Conservation (phyloP, 768 basidiomycete genomes). For the Rhizopogon roseolus region DNA sequence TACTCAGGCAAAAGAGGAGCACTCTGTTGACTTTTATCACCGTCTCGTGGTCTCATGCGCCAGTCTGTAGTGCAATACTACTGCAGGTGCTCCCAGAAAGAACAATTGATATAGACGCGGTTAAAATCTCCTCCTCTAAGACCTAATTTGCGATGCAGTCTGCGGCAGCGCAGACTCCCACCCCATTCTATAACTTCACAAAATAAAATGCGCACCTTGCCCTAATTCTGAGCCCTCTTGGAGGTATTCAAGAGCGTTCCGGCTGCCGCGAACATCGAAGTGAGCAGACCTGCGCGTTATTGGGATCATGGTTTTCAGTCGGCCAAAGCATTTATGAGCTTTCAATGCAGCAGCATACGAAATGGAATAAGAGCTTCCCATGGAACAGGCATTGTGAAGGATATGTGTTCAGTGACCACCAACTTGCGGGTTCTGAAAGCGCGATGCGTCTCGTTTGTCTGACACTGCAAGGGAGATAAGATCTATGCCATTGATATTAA, state of each 20-base stretch:
- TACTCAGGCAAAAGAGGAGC: too few species aligned
- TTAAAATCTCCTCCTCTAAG: too few species aligned
- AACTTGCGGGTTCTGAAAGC: neutral
- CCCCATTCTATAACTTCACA: neutral
- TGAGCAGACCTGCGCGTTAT: constrained; percentile 60
- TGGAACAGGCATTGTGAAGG: constrained; percentile 78
- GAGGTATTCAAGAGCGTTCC: constrained; percentile 84
- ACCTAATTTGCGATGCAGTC: too few species aligned
- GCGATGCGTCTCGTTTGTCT: constrained; percentile 10
- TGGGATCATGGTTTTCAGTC: constrained; percentile 1
- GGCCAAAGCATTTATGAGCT: neutral
- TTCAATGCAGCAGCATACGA: constrained; percentile 40
- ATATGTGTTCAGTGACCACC: neutral
- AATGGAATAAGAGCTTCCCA: constrained; percentile 98
- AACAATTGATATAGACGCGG: too few species aligned
- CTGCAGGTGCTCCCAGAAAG: too few species aligned
- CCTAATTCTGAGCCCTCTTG: constrained; percentile 78
- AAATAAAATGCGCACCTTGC: constrained; percentile 57
- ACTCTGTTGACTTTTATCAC: too few species aligned
- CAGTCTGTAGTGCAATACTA: too few species aligned
- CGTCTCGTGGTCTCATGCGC: too few species aligned
- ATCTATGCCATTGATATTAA: neutral
- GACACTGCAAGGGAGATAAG: too few species aligned
- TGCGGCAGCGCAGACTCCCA: neutral
- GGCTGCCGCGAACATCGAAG: constrained; percentile 84